Evolutionary conservation across 2,329 filamentous ascomycete species (phyloP).

Genomic region (Cladosporium halotolerans): DNA sequence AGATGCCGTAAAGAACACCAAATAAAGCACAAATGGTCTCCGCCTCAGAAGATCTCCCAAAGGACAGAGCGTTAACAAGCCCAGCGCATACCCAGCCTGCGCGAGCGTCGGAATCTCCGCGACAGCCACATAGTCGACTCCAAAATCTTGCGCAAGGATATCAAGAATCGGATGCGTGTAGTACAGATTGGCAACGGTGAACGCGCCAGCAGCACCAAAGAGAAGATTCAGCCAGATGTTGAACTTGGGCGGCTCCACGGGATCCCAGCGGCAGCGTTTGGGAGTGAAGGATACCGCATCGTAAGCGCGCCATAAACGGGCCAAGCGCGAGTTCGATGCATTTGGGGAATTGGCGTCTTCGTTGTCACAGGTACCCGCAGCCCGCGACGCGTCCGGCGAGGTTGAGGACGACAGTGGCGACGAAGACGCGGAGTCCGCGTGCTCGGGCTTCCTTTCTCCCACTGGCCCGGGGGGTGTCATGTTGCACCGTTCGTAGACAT

Average conservation of each 20-base stretch:
- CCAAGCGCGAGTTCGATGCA: neutral
- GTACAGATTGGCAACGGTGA: constrained; percentile 75
- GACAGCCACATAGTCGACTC: constrained; percentile 62
- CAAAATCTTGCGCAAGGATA: constrained; percentile 64
- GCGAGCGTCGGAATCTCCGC: constrained; percentile 65
- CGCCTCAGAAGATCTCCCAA: constrained; percentile 64
- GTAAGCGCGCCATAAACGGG: neutral
- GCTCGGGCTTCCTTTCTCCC: too few species aligned
- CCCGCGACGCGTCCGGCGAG: too few species aligned
- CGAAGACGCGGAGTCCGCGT: too few species aligned
- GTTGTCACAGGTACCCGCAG: neutral
- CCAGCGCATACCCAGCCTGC: constrained; percentile 72
- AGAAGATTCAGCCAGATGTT: constrained; percentile 63
- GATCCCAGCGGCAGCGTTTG: constrained; percentile 61
- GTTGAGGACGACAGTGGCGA: too few species aligned
- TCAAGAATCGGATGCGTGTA: constrained; percentile 77
- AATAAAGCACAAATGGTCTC: constrained; percentile 60
- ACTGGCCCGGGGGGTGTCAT: too few species aligned
- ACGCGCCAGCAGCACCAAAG: constrained; percentile 59
- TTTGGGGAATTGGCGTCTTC: neutral
- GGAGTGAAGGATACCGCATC: constrained; percentile 49
- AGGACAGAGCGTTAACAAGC: constrained; percentile 68
- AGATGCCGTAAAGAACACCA: constrained; percentile 60
- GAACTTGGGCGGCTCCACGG: constrained; percentile 60
- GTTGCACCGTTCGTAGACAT: too few species aligned